Base-by-base conservation (phyloP, 164 flowering plant species). In the Nymphaea thermarum region DNA sequence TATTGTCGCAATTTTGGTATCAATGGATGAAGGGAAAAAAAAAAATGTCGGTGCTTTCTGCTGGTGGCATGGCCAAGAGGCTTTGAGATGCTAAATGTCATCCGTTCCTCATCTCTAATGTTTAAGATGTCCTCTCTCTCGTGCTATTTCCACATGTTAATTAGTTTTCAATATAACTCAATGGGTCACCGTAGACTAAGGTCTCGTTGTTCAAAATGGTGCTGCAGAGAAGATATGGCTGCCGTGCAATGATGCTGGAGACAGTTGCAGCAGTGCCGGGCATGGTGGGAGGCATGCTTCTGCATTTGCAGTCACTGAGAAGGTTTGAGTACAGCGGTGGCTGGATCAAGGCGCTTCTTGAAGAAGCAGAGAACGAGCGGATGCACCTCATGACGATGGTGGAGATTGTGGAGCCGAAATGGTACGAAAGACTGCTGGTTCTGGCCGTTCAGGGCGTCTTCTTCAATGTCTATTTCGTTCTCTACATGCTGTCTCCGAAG, bases 201-300 rank as follows among this genome's bases (percentile, higher is more conserved):
- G 36, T 25, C 36, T 25, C 36, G 36, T 25, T 25, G 36, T 25
- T 25, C 36, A 25, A 25, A 25, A 25, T 25, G 36, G 36, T 25
- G 57, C 14, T 80, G 68, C 81, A 91, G 97, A 87, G 94, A 71
- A 78, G 97, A 60, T 91, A 91, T 76, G 97, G 97, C 0, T 91
- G 97, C 66, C 95, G 83, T 42, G 97, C 97, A 51, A 86, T 91
- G 95, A 91, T 91, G 97, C 84, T 91, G 60, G 97, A 91, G 76
- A 91, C 97, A 8, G 95, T 91, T 60, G 97, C 97, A 18, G 97
- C 91, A 36, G 97, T 91, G 62, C 95, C 95, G 5, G 97, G 95
- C n/a, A 88, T 91, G 95, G 97, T 91, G 59, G 97, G 93, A 70
- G 97, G 97, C 43, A 84, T 89, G 93, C 77, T 89, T 51, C 85